A percentile compares a stretch with the other conserved stretches of the same genome.
Conservation (phyloP, 1,284 basidiomycete genomes). For the Sporisorium graminicola region DNA sequence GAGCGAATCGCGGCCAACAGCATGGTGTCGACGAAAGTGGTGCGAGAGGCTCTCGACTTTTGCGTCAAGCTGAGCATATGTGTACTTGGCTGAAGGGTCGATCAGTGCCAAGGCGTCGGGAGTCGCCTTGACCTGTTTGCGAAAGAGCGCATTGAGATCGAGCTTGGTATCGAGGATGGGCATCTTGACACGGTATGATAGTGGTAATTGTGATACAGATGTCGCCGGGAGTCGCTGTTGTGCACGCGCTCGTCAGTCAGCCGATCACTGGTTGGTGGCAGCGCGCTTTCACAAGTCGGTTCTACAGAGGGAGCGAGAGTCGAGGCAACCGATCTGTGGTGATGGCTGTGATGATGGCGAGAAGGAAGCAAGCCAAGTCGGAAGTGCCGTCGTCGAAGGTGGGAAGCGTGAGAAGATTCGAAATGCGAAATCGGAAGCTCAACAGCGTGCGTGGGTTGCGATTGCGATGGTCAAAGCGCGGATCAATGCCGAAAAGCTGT, state of each 20-base stretch:
- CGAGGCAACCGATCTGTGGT: not conserved
- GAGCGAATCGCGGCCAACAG: conserved; percentile 56
- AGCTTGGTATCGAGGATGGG: conserved; percentile 45
- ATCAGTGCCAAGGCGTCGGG: conserved; percentile 51
- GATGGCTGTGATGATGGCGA: not conserved
- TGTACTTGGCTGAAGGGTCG: conserved; percentile 45
- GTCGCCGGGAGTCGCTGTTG: conserved; percentile 1
- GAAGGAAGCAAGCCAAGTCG: not conserved
- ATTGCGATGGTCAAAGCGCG: conserved; percentile 6
- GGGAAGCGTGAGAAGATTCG: not conserved
- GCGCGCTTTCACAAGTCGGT: not conserved
- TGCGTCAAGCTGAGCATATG: conserved; percentile 65
- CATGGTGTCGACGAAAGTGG: conserved; percentile 51
- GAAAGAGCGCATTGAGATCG: conserved; percentile 56
- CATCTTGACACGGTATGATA: conserved; percentile 27
- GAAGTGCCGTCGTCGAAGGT: not conserved
- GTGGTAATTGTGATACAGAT: not conserved
- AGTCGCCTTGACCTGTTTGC: conserved; percentile 47
- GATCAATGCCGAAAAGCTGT: not conserved
- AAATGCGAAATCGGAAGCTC: not conserved
- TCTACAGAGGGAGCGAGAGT: not conserved
- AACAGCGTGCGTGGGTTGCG: not conserved
- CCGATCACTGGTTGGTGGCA: not conserved
- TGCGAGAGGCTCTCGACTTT: conserved; percentile 52
- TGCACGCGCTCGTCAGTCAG: not conserved